These are phyloP conservation scores for Cystobasidium slooffiae DNA, from an alignment of 1,284 basidiomycete genomes.

Conservation along the genomic window DNA sequence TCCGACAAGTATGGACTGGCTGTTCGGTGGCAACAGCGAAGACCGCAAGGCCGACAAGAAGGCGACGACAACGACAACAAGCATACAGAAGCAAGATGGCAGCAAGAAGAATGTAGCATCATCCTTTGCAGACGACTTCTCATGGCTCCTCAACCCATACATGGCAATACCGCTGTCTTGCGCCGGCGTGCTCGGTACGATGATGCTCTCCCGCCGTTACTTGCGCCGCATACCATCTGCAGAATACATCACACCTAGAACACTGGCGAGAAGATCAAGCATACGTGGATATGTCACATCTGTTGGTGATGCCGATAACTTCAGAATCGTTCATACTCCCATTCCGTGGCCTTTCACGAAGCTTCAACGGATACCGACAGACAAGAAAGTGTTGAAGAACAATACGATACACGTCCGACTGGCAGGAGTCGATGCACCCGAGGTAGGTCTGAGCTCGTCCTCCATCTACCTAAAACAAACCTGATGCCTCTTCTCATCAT, in stretches of 20 bases:
- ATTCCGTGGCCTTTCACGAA: constrained; percentile 68
- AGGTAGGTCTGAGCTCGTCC: constrained; percentile 60
- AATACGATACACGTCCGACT: constrained; percentile 82
- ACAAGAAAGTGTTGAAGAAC: constrained; percentile 71
- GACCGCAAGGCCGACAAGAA: background rate
- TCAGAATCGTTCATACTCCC: constrained; percentile 77
- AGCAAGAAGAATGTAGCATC: background rate
- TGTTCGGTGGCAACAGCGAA: constrained; percentile 15
- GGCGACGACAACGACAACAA: background rate
- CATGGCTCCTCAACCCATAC: constrained; percentile 39
- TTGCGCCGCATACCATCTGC: constrained; percentile 35
- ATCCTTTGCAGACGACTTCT: constrained; percentile 6
- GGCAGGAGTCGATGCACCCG: constrained; percentile 86
- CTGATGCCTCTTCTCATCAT: background rate
- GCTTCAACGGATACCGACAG: constrained; percentile 68
- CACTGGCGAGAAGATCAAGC: constrained; percentile 9
- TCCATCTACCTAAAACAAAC: background rate
- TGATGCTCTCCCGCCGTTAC: constrained; percentile 36
- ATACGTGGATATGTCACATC: constrained; percentile 36
- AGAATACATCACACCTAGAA: constrained; percentile 42
- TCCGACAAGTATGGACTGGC: no score
- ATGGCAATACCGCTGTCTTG: constrained; percentile 35
- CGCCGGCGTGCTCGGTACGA: constrained; percentile 25
- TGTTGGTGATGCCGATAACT: constrained; percentile 61
- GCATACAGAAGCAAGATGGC: background rate